Evolutionary conservation across 768 basidiomycete species (phyloP).

Genomic region (Dacryopinax primogenitus): DNA sequence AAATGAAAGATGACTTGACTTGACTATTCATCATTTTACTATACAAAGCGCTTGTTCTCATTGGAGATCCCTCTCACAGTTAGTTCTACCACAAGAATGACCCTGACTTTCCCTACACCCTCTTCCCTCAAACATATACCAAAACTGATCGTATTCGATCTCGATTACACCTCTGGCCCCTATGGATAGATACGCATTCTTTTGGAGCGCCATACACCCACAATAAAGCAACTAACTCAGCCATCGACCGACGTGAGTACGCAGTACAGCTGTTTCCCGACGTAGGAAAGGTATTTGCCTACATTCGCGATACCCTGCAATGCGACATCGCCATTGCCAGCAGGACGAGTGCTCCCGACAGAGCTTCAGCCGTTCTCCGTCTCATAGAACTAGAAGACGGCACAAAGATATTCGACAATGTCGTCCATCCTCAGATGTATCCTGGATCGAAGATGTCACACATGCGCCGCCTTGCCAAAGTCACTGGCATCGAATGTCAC

Average conservation of each 20-base stretch:
- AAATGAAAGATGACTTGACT: background rate
- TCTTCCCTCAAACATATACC: background rate
- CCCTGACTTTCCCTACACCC: background rate
- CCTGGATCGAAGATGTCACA: background rate
- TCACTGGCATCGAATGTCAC: background rate
- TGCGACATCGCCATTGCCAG: slow-evolving; percentile 1
- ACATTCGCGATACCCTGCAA: background rate
- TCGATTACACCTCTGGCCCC: slow-evolving; percentile 4
- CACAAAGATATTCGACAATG: background rate
- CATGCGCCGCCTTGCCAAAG: background rate
- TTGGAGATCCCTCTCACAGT: background rate
- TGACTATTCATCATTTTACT: background rate
- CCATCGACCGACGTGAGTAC: background rate
- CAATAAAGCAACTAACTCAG: background rate
- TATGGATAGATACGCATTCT: background rate
- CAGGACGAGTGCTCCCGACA: background rate
- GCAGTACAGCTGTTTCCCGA: background rate
- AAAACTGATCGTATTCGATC: slow-evolving; percentile 2
- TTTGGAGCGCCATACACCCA: background rate
- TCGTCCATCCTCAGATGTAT: background rate
- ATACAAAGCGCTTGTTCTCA: background rate
- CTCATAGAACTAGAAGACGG: background rate
- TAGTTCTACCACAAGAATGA: background rate
- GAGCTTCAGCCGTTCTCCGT: background rate
- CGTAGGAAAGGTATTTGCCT: background rate